A percentile compares a stretch with the other conserved stretches of the same genome.
Conservation (phyloP, 139 green algal species). For the Axilococcus clingmanii region DNA sequence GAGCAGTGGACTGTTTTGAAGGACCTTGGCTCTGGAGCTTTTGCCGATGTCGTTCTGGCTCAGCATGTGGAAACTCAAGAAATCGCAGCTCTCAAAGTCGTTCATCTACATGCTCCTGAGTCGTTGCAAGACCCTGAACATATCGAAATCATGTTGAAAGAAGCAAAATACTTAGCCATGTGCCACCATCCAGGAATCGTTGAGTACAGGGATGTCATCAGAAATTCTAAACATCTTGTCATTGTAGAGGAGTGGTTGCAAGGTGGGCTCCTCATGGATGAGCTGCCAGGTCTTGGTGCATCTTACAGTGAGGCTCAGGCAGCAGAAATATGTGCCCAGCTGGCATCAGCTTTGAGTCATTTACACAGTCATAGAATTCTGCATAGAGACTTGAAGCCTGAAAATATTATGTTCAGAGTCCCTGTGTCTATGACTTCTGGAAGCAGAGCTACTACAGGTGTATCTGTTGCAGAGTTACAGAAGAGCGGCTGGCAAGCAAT, state of each 20-base stretch:
- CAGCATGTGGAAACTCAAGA: constrained; percentile 14
- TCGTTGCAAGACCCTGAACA: not conserved
- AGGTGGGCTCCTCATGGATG: constrained; percentile 32
- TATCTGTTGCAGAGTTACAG: constrained; percentile 9
- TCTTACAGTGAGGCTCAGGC: constrained; percentile 39
- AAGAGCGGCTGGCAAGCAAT: not conserved
- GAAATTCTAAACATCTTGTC: constrained; percentile 26
- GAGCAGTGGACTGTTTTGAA: constrained; percentile 36
- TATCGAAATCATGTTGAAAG: constrained; percentile 4
- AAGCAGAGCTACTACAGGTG: not conserved
- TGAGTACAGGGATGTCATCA: constrained; percentile 34
- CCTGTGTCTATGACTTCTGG: too few species aligned
- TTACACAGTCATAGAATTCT: constrained; percentile 33
- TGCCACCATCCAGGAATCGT: constrained; percentile 70
- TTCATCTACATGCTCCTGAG: constrained; percentile 5
- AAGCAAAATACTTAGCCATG: constrained; percentile 49
- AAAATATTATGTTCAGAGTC: constrained; percentile 41
- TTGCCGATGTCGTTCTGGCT: constrained; percentile 38
- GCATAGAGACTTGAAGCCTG: constrained; percentile 49
- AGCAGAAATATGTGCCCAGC: constrained; percentile 29
- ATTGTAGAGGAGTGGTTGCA: constrained; percentile 41
- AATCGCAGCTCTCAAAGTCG: constrained; percentile 39
- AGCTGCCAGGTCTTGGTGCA: constrained; percentile 26
- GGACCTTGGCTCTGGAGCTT: constrained; percentile 35
- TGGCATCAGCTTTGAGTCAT: constrained; percentile 21